These are phyloP conservation scores for Pseudogymnoascus sp. DNA, from an alignment of 2,329 filamentous ascomycete genomes.

Conservation along the genomic window DNA sequence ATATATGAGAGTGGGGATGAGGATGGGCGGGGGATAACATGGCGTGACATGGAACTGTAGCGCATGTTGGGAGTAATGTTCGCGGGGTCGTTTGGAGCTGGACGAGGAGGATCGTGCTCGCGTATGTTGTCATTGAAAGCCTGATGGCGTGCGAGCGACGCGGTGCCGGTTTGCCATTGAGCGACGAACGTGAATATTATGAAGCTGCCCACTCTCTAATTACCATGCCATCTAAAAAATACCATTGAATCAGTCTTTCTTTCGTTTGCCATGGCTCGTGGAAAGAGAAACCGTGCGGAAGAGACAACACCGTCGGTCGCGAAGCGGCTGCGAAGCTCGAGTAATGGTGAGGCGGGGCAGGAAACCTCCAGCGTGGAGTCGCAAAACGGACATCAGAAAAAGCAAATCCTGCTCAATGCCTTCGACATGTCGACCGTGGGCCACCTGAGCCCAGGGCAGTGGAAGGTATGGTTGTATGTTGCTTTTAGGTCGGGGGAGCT, in stretches of 20 bases:
- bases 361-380: neutral
- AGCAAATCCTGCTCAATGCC: constrained; percentile 56
- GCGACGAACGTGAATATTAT: neutral
- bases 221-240: neutral
- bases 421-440: constrained; percentile 62
- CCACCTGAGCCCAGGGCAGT: constrained; percentile 60
- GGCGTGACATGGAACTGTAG: neutral
- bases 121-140: neutral
- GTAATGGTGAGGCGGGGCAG: neutral
- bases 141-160: neutral
- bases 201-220: neutral
- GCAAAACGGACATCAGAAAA: constrained; percentile 33
- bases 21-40: neutral
- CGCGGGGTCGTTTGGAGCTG: neutral
- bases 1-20: neutral
- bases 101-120: neutral
- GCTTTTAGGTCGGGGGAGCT: neutral
- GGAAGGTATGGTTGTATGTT: constrained; percentile 45
- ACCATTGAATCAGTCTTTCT: neutral
- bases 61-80: neutral
- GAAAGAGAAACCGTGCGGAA: neutral
- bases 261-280: neutral
- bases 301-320: neutral
- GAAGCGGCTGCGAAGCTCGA: neutral
- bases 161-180: neutral